Evolutionary conservation across 352 stramenopile genomes (phyloP).

Genomic region (Phytopythium oedochilum): DNA sequence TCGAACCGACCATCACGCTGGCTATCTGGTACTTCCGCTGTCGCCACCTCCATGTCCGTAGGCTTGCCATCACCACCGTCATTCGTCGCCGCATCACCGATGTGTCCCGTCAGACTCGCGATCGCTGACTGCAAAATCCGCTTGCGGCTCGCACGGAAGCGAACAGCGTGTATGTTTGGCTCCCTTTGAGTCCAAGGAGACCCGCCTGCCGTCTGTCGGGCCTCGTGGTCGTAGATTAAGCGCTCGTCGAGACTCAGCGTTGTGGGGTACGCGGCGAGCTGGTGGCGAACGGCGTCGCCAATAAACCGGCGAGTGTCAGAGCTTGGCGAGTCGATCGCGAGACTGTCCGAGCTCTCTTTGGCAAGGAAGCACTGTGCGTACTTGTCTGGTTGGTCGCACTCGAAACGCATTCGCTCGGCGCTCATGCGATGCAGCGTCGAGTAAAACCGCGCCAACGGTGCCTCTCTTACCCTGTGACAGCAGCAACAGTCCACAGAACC

Average conservation of each 20-base stretch:
- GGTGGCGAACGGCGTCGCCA: constrained; percentile 5
- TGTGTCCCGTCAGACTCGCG: constrained; percentile 8
- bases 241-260: constrained; percentile 27
- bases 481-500: neutral
- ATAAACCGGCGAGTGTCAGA: too few relatives aligned
- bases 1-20: constrained; percentile 8
- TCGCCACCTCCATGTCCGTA: neutral
- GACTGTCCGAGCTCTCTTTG: too few relatives aligned
- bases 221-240: neutral
- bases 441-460: constrained; percentile 29
- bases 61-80: too few relatives aligned
- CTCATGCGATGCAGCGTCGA: constrained; percentile 17
- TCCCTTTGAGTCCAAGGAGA: neutral
- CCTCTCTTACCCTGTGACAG: constrained; percentile 7
- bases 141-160: constrained; percentile 53
- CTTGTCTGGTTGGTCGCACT: constrained; percentile 17
- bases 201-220: neutral
- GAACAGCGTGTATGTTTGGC: constrained; percentile 17
- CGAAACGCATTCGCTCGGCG: constrained; percentile 4
- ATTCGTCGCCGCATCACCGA: too few relatives aligned
- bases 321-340: too few relatives aligned
- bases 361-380: constrained; percentile 30
- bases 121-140: constrained; percentile 31
- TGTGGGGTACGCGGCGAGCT: constrained; percentile 34
- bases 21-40: neutral